phyloP scores from a whole-genome alignment of 1,284 basidiomycete genomes.

The Trichosporon coremiiforme region DNA sequence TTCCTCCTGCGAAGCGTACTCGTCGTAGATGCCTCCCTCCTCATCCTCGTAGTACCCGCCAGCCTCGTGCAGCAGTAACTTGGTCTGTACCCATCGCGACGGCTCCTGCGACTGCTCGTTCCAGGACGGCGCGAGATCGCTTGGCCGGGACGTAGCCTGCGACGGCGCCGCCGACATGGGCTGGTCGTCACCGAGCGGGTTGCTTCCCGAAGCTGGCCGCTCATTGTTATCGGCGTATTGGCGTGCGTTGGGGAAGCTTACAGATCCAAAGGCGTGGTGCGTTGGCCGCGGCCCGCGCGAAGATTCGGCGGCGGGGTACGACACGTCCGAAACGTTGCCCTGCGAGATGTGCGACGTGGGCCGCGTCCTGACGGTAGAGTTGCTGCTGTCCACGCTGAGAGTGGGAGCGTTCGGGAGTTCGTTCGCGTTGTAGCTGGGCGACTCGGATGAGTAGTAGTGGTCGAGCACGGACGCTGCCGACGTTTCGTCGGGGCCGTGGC shows the following conservation, averaged over 20 bases:
- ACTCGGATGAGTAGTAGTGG: conserved; percentile 7
- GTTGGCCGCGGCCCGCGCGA: neutral
- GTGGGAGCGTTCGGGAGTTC: neutral
- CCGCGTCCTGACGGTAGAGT: neutral
- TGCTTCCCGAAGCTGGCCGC: neutral
- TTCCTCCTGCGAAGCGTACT: conserved; percentile 61
- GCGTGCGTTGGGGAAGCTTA: conserved; percentile 11
- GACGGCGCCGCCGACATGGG: neutral
- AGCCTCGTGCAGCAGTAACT: conserved; percentile 53
- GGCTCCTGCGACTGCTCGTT: conserved; percentile 40
- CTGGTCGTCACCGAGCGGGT: neutral
- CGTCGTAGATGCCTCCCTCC: conserved; percentile 60
- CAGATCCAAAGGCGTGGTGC: neutral
- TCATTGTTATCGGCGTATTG: neutral
- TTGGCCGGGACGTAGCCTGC: neutral
- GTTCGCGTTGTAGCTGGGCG: neutral
- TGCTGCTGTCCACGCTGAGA: neutral
- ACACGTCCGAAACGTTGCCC: neutral
- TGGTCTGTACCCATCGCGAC: conserved; percentile 52
- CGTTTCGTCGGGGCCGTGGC: neutral
- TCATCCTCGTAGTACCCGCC: conserved; percentile 55
- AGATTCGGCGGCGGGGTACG: neutral
- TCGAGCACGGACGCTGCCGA: conserved; percentile 15
- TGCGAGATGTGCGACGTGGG: neutral
- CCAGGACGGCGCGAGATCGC: conserved; percentile 32